Base-by-base conservation (phyloP, 352 stramenopile species). In the Peronospora farinosa region DNA sequence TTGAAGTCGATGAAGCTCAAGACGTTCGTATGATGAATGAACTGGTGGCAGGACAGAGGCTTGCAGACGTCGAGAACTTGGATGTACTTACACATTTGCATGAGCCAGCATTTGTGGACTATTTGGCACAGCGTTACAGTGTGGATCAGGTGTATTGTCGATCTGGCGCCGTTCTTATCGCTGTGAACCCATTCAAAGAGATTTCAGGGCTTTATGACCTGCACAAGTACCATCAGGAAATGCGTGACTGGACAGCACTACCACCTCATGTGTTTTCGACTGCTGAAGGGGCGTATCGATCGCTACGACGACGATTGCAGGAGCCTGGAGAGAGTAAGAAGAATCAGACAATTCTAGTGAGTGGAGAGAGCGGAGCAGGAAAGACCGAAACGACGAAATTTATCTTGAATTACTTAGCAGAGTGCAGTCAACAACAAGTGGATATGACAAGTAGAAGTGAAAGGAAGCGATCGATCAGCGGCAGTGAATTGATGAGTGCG, bases 341-440 rank as follows among this genome's bases (percentile, higher is more conserved):
- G 57, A 68, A 68, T 36, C 95, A 98, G 73, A 96, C 87, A 10
- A 96, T 98, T 51, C 75, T 98, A 28, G 92, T 98, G 28, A 97
- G 88, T 28, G 95, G 95, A 10, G 95, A 98, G 66, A 95, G 72
- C 37, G 94, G 95, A 13, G 89, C 92, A 11, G 94, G 95, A 15
- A 98, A 98, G 68, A 98, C 94, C 8, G 93, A 97, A 43, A 98
- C 92, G 11, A 97, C 93, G 9, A 98, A 98, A 65, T 85, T 84
- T 47, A 65, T 89, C 17, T 84, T 89, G 75, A 70, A 83, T 40
- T 89, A 88, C 45, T 36, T 89, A 33, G 74, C 73, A 19, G 28
- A 63, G 17, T 60, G 21, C 30, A 63, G 47, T 47, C 54, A 48
- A 39, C 54, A 48, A 39, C 38, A 50, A 1, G 44, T 36, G 12